Evolutionary conservation across 2,329 filamentous ascomycete species (phyloP).

Genomic region (Venturia nashicola): DNA sequence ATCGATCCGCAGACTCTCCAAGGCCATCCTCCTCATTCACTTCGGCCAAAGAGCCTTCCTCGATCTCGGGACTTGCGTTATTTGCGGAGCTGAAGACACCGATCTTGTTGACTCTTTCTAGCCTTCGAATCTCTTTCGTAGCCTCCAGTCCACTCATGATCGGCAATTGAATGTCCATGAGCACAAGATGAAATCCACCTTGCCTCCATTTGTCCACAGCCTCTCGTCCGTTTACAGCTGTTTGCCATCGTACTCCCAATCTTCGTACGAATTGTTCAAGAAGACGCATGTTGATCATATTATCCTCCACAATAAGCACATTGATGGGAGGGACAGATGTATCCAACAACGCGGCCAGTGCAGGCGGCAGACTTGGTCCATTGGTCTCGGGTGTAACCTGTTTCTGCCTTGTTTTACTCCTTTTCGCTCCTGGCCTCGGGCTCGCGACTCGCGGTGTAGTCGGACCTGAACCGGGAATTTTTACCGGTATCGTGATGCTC

Average conservation of each 20-base stretch:
- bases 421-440: constrained; percentile 32
- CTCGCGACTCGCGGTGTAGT: constrained; percentile 38
- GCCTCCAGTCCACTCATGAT: constrained; percentile 94
- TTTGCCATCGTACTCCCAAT: constrained; percentile 90
- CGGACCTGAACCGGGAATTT: constrained; percentile 31
- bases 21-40: constrained; percentile 55
- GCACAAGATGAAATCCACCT: constrained; percentile 86
- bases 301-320: constrained; percentile 95
- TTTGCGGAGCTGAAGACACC: constrained; percentile 57
- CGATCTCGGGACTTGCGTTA: constrained; percentile 33
- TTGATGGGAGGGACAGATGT: constrained; percentile 88
- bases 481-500: constrained; percentile 13
- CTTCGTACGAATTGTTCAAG: constrained; percentile 93
- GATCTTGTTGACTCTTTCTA: constrained; percentile 85
- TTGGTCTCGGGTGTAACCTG: constrained; percentile 13
- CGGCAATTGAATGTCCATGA: constrained; percentile 97
- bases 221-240: constrained; percentile 89
- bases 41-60: constrained; percentile 22
- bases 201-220: constrained; percentile 87
- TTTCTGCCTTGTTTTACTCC: constrained; percentile 17
- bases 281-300: constrained; percentile 90
- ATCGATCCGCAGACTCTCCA: constrained; percentile 40
- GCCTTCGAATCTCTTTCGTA: constrained; percentile 80
- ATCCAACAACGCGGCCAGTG: constrained; percentile 42
- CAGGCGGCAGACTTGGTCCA: constrained; percentile 37